Conservation (phyloP, 148 eudicot species). For the Dysphania ambrosioides region DNA sequence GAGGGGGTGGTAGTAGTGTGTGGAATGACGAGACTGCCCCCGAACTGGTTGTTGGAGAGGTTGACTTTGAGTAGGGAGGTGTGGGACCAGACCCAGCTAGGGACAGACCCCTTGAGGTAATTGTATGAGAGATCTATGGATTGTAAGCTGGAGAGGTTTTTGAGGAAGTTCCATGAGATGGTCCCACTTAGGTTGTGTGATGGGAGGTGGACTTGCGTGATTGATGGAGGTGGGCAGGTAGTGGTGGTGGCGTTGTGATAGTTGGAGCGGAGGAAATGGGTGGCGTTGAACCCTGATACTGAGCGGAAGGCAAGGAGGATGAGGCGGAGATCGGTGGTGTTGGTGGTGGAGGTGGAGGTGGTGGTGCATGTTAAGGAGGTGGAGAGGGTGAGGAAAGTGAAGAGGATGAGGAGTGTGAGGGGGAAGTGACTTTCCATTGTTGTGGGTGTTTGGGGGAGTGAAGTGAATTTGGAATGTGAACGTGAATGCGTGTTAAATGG, state of each 20-base stretch:
- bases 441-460: too few species aligned
- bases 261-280: slow-evolving; percentile 23
- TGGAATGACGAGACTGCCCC: slow-evolving; percentile 50
- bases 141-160: slow-evolving; percentile 50
- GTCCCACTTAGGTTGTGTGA: slow-evolving; percentile 58
- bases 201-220: slow-evolving; percentile 46
- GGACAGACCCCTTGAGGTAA: slow-evolving; percentile 59
- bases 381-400: too few species aligned
- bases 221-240: slow-evolving; percentile 22
- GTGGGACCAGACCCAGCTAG: slow-evolving; percentile 46
- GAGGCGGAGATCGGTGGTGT: slow-evolving; percentile 40
- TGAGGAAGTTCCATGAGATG: slow-evolving; percentile 59
- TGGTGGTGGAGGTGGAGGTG: slow-evolving; percentile 11
- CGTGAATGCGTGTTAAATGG: too few species aligned
- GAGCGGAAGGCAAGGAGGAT: slow-evolving; percentile 62
- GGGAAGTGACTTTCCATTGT: too few species aligned
- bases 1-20: too few species aligned
- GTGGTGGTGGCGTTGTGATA: background rate
- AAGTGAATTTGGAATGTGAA: too few species aligned
- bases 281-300: slow-evolving; percentile 49
- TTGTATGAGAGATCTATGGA: slow-evolving; percentile 71
- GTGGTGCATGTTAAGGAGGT: slow-evolving; percentile 12
- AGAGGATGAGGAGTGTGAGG: too few species aligned
- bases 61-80: slow-evolving; percentile 39
- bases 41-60: slow-evolving; percentile 54